Evolutionary conservation across 2,329 filamentous ascomycete species (phyloP).

Genomic region (Xylariaceae sp.): DNA sequence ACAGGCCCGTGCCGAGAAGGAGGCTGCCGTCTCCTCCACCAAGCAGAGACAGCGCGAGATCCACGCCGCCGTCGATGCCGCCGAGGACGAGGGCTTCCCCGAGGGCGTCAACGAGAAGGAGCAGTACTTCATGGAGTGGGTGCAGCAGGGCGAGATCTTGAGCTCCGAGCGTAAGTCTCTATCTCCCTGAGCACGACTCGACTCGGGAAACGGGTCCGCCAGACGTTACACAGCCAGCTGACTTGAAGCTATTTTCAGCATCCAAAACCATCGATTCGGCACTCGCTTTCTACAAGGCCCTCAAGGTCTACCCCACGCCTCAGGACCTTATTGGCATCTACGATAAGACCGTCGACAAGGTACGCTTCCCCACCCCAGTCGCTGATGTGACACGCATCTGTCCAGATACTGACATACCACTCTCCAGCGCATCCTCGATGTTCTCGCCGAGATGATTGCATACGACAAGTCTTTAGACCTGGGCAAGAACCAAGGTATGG

Average conservation of each 20-base stretch:
- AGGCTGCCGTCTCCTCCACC: conserved; percentile 64
- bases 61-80: conserved; percentile 71
- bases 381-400: background rate
- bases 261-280: conserved; percentile 76
- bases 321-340: conserved; percentile 94
- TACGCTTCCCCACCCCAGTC: conserved; percentile 35
- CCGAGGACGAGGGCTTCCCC: conserved; percentile 90
- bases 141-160: conserved; percentile 81
- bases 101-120: conserved; percentile 89
- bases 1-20: conserved; percentile 68
- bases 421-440: conserved; percentile 79
- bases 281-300: conserved; percentile 93
- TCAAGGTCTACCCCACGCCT: conserved; percentile 96
- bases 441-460: conserved; percentile 97
- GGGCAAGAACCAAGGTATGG: conserved; percentile 25
- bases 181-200: background rate
- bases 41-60: conserved; percentile 71
- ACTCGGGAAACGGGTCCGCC: background rate
- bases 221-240: background rate
- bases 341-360: conserved; percentile 97
- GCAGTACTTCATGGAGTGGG: conserved; percentile 94
- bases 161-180: conserved; percentile 70
- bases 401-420: conserved; percentile 2
- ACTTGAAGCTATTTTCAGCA: conserved; percentile 41
- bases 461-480: conserved; percentile 74